phyloP scores from a whole-genome alignment of 495 filamentous ascomycete genomes.

The Lasiosphaeris hirsuta region DNA sequence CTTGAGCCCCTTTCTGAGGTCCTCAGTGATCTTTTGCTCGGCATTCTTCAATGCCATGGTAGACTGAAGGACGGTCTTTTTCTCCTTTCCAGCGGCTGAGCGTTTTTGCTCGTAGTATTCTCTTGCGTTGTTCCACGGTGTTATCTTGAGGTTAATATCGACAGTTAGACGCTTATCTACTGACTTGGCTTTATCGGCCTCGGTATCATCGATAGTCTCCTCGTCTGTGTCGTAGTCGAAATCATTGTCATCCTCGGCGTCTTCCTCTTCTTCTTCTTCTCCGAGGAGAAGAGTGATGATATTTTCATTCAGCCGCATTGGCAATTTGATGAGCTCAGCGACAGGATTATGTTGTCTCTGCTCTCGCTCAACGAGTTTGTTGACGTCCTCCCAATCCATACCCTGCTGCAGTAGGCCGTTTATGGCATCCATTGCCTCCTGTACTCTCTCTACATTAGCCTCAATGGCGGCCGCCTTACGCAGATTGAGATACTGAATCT shows the following conservation, averaged over 20 bases:
- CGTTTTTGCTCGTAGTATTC: slow-evolving; percentile 91
- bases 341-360: slow-evolving; percentile 77
- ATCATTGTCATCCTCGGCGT: slow-evolving; percentile 47
- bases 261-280: slow-evolving; percentile 61
- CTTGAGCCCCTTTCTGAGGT: slow-evolving; percentile 82
- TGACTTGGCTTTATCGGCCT: slow-evolving; percentile 38
- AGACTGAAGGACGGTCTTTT: slow-evolving; percentile 80
- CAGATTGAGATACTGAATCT: slow-evolving; percentile 75
- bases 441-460: slow-evolving; percentile 81
- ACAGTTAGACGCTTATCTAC: slow-evolving; percentile 57
- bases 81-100: slow-evolving; percentile 75
- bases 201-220: slow-evolving; percentile 58
- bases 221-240: slow-evolving; percentile 63
- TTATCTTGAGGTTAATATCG: slow-evolving; percentile 79
- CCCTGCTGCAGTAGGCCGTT: slow-evolving; percentile 86
- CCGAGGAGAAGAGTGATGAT: slow-evolving; percentile 76
- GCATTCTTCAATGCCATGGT: slow-evolving; percentile 81
- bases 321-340: slow-evolving; percentile 80
- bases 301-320: slow-evolving; percentile 85
- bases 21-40: slow-evolving; percentile 79
- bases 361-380: slow-evolving; percentile 80
- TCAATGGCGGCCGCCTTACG: slow-evolving; percentile 87
- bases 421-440: slow-evolving; percentile 86
- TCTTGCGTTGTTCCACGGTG: slow-evolving; percentile 82
- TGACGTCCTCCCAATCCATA: slow-evolving; percentile 96